A percentile compares a stretch with the other conserved stretches of the same genome.
phyloP scores from a whole-genome alignment of 176 grass and related monocot species.

The Phoenix roebelenii region DNA sequence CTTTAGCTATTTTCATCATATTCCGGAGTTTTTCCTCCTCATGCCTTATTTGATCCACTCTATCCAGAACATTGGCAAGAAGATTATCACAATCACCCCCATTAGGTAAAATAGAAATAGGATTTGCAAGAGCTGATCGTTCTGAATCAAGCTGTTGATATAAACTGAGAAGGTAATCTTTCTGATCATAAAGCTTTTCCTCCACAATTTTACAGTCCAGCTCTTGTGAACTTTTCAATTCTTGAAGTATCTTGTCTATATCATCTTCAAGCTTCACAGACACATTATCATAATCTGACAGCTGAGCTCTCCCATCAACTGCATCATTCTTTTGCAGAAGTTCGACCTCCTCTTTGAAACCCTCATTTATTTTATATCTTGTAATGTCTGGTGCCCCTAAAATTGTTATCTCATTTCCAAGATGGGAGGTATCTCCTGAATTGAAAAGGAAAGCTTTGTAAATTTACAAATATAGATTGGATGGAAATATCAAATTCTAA shows the following conservation, averaged over 20 bases:
- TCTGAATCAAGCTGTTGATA: conserved; percentile 52
- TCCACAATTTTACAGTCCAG: conserved; percentile 52
- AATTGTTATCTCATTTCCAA: conserved; percentile 19
- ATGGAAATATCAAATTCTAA: too few relatives aligned
- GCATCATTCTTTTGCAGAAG: conserved; percentile 22
- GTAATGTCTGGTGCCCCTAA: conserved; percentile 25
- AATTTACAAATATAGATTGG: too few relatives aligned
- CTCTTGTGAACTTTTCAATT: conserved; percentile 66
- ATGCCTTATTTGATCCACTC: conserved; percentile 56
- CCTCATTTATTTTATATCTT: not conserved
- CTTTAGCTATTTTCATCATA: conserved; percentile 57
- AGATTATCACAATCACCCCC: conserved; percentile 31
- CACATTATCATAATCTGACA: conserved; percentile 24
- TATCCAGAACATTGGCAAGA: conserved; percentile 37
- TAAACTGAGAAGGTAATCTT: conserved; percentile 60
- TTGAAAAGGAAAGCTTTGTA: conserved; percentile 4
- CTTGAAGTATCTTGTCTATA: conserved; percentile 46
- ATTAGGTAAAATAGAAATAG: conserved; percentile 26
- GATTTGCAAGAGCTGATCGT: conserved; percentile 43
- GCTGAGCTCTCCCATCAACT: conserved; percentile 4
- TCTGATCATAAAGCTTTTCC: conserved; percentile 65
- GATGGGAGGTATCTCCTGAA: conserved; percentile 28
- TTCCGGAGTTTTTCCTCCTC: conserved; percentile 58
- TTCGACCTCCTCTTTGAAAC: conserved; percentile 27
- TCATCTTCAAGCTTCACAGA: conserved; percentile 59